Conservation (phyloP, 1,139 yeast species). For the Pichia norvegensis region DNA sequence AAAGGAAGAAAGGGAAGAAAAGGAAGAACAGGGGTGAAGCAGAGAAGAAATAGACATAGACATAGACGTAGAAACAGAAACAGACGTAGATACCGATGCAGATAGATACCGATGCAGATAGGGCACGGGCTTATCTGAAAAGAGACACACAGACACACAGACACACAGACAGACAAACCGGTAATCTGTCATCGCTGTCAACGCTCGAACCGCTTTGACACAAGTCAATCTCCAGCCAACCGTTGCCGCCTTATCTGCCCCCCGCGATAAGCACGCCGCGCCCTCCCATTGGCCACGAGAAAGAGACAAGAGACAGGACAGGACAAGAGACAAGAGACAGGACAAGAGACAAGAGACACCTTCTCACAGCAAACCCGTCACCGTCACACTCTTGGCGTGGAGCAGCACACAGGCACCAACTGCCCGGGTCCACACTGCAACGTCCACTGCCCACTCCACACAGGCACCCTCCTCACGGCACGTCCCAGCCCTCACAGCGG, state of each 20-base stretch:
- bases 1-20: background rate
- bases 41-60: background rate
- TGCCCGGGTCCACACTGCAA: conserved; percentile 73
- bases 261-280: too few relatives aligned
- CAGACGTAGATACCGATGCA: background rate
- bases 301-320: too few relatives aligned
- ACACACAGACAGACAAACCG: background rate
- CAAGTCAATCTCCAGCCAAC: too few relatives aligned
- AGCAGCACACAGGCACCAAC: conserved; percentile 75
- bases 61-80: background rate
- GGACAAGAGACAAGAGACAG: too few relatives aligned
- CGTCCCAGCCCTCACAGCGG: conserved; percentile 7
- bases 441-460: conserved; percentile 37
- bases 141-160: background rate
- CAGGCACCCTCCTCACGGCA: too few relatives aligned
- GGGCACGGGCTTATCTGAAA: background rate
- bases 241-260: too few relatives aligned
- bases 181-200: background rate
- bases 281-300: too few relatives aligned
- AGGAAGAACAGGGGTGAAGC: background rate
- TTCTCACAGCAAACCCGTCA: conserved; percentile 49
- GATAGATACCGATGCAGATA: background rate
- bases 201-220: too few relatives aligned
- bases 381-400: conserved; percentile 91
- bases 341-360: background rate